Conservation (phyloP, 2,329 filamentous ascomycete species). For the Thermothelomyces thermophilus region DNA sequence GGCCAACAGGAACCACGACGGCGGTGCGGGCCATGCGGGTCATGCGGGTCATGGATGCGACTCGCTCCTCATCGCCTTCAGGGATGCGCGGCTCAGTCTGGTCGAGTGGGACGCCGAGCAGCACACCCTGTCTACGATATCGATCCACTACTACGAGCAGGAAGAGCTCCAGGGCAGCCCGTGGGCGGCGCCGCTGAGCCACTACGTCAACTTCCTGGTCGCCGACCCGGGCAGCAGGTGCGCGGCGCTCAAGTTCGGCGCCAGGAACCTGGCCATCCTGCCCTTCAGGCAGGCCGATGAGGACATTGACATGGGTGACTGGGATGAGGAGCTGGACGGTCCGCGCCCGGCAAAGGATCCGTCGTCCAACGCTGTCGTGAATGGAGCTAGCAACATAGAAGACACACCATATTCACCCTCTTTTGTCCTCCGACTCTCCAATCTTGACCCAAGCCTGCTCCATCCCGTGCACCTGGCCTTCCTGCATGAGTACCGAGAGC, state of each 20-base stretch:
- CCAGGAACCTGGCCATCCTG: slow-evolving; percentile 82
- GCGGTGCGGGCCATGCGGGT: too few species aligned
- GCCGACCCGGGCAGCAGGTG: slow-evolving; percentile 90
- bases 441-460: slow-evolving; percentile 78
- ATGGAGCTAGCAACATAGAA: slow-evolving; percentile 44
- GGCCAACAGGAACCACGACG: too few species aligned
- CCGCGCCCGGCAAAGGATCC: slow-evolving; percentile 49
- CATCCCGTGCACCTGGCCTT: slow-evolving; percentile 91
- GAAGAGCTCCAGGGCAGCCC: slow-evolving; percentile 79
- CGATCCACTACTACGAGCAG: slow-evolving; percentile 97
- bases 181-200: slow-evolving; percentile 69
- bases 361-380: slow-evolving; percentile 35
- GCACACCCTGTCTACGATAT: slow-evolving; percentile 75
- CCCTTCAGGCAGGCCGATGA: slow-evolving; percentile 83
- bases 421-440: slow-evolving; percentile 85
- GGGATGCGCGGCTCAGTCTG: slow-evolving; percentile 87
- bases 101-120: slow-evolving; percentile 87
- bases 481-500: slow-evolving; percentile 92
- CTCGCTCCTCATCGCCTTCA: slow-evolving; percentile 73
- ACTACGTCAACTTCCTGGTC: slow-evolving; percentile 73
- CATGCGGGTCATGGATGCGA: slow-evolving; percentile 76
- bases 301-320: slow-evolving; percentile 86
- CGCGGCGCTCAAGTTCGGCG: slow-evolving; percentile 87
- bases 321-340: slow-evolving; percentile 74
- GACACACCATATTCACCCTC: slow-evolving; percentile 78